Evolutionary conservation across 1,284 basidiomycete species (phyloP), one percentile per base, ranked within the genome.

Genomic region (Marasmius tenuissimus): DNA sequence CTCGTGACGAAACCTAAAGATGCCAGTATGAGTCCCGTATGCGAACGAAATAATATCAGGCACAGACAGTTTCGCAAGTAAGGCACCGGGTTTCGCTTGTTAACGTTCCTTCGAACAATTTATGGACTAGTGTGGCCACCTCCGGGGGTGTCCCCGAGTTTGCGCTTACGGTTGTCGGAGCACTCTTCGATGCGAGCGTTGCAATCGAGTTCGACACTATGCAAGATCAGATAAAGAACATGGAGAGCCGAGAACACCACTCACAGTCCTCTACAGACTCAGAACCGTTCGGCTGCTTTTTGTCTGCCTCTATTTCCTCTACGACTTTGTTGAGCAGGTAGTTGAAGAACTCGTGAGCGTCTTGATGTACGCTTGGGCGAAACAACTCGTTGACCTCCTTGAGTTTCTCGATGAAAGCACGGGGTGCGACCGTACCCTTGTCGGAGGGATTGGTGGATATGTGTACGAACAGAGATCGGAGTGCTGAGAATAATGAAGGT

Each of bases 11-110:
- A n/a, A 97, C 89, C 89, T 94, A 66, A 16, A 22, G 16, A 12
- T 33, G 48, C 61, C 20, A 50, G 12, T 38, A 49, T 38, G 14
- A 59, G 60, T 49, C 49, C 67, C 20, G 51, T 12, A 48, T 61
- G 16, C 51, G 59, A 60, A 56, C 37, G 20, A 47, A 33, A 8
- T 34, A 40, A 47, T 49, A 67, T 42, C 56, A 18, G 53, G 5
- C 22, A 75, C 86, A 67, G 67, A 92, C 90, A 52, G 92, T 97
- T 78, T 99, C 97, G 83, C 97, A 99, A 14, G 96, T 97, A 63
- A 99, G 80, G 76, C 97, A 99, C 35, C 95, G 86, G 18, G 97
- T 99, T 80, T 99, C 97, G 75, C 96, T 98, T 14, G 96, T 98
- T 63, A 98, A 76, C 2, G 89, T 83, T 33, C 97, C 97, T 74